Percentiles rank a stretch among this genome's conserved stretches.
These are phyloP conservation scores for Rosa lucieae DNA, from an alignment of 306 rosid species.

Conservation along the genomic window DNA sequence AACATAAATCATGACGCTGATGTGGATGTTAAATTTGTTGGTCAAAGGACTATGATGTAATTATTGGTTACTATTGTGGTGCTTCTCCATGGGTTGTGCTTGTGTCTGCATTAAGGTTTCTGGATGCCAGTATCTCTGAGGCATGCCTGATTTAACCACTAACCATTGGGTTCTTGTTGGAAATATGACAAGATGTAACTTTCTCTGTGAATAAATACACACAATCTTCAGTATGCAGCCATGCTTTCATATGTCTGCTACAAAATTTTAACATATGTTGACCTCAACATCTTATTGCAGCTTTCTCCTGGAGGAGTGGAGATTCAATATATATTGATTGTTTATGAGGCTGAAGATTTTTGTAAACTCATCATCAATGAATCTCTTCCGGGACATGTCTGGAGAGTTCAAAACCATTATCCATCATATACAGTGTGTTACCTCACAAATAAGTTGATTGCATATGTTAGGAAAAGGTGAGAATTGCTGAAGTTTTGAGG, in stretches of 20 bases:
- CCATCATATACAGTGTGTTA: constrained; percentile 80
- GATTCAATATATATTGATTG: constrained; percentile 66
- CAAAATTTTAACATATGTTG: constrained; percentile 7
- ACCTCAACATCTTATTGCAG: constrained; percentile 49
- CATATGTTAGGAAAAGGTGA: constrained; percentile 84
- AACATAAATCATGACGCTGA: background rate
- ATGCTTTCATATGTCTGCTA: constrained; percentile 2
- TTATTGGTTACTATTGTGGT: background rate
- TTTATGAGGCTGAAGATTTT: constrained; percentile 75
- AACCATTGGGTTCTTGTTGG: background rate
- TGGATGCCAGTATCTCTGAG: background rate
- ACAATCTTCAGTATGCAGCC: background rate
- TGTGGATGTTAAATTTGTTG: background rate
- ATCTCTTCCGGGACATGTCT: constrained; percentile 57
- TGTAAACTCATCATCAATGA: constrained; percentile 62
- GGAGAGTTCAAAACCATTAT: constrained; percentile 60
- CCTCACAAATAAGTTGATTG: constrained; percentile 74
- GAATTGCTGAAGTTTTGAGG: constrained; percentile 16
- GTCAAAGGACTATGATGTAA: background rate
- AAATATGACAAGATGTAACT: background rate
- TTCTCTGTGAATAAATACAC: background rate
- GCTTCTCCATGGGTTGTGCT: constrained; percentile 10
- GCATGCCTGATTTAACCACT: background rate
- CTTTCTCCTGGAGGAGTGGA: constrained; percentile 51
- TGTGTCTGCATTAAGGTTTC: background rate